Evolutionary conservation across 2,329 filamentous ascomycete species (phyloP).

Genomic region (Pestalotiopsis sp.): DNA sequence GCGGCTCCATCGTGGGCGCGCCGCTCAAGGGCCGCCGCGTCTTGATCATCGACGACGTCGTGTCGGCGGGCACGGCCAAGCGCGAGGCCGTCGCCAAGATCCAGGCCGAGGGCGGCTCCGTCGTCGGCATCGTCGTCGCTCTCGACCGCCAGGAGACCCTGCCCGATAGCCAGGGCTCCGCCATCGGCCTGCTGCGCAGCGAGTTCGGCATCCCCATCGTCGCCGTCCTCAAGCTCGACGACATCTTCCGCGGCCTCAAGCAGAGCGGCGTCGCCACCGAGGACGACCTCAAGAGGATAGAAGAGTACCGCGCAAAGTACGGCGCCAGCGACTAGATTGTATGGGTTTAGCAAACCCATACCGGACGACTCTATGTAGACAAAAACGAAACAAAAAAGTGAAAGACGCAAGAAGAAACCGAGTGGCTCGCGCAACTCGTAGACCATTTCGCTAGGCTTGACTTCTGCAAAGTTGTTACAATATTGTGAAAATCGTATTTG

Average conservation of each 20-base stretch:
- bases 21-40: slow-evolving; percentile 81
- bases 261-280: slow-evolving; percentile 55
- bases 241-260: slow-evolving; percentile 73
- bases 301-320: slow-evolving; percentile 71
- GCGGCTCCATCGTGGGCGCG: slow-evolving; percentile 88
- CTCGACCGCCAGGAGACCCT: slow-evolving; percentile 86
- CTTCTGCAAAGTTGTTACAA: neutral
- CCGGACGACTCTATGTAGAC: neutral
- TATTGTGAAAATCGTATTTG: neutral
- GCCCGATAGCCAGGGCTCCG: slow-evolving; percentile 66
- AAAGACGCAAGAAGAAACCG: neutral
- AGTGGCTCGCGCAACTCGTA: neutral
- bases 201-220: slow-evolving; percentile 83
- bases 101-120: slow-evolving; percentile 75
- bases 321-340: slow-evolving; percentile 53
- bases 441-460: neutral
- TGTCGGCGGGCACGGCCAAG: slow-evolving; percentile 93
- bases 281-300: slow-evolving; percentile 64
- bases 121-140: slow-evolving; percentile 86
- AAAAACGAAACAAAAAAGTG: neutral
- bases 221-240: slow-evolving; percentile 79
- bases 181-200: slow-evolving; percentile 81
- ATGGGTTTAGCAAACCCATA: neutral
- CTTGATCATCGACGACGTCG: slow-evolving; percentile 93
- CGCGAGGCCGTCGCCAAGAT: slow-evolving; percentile 91